phyloP scores from a whole-genome alignment of 352 stramenopile genomes.

The Globisporangium iwayamae region DNA sequence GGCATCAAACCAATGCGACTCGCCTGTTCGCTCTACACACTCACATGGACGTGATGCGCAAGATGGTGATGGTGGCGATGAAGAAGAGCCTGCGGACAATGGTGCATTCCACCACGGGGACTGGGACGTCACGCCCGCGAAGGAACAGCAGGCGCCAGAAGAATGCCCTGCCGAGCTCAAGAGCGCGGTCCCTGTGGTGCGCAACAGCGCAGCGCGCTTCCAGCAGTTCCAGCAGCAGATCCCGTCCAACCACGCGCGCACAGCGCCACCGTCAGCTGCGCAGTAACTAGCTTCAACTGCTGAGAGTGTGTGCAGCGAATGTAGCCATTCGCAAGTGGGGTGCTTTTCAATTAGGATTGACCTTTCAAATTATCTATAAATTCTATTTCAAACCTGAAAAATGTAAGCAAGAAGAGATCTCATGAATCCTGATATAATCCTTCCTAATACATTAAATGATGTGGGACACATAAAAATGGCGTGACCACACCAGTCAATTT shows the following conservation, averaged over 20 bases:
- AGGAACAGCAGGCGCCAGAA: conserved; percentile 18
- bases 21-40: conserved; percentile 9
- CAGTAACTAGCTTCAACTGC: background rate
- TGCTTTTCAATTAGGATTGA: background rate
- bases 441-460: too few species aligned
- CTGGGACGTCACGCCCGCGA: conserved; percentile 15
- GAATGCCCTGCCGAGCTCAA: conserved; percentile 12
- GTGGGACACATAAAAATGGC: background rate
- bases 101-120: conserved; percentile 8
- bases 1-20: conserved; percentile 56
- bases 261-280: background rate
- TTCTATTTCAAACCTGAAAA: background rate
- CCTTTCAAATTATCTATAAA: too few species aligned
- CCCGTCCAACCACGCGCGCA: conserved; percentile 36
- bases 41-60: background rate
- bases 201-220: conserved; percentile 24
- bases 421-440: too few species aligned
- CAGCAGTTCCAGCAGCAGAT: conserved; percentile 56
- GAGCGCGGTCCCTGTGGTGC: conserved; percentile 17
- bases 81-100: background rate
- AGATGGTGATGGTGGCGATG: background rate
- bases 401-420: background rate
- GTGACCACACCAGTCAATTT: background rate
- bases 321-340: background rate
- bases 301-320: conserved; percentile 1